These are phyloP conservation scores for Pueraria montana DNA, from an alignment of 306 rosid genomes.

Conservation along the genomic window DNA sequence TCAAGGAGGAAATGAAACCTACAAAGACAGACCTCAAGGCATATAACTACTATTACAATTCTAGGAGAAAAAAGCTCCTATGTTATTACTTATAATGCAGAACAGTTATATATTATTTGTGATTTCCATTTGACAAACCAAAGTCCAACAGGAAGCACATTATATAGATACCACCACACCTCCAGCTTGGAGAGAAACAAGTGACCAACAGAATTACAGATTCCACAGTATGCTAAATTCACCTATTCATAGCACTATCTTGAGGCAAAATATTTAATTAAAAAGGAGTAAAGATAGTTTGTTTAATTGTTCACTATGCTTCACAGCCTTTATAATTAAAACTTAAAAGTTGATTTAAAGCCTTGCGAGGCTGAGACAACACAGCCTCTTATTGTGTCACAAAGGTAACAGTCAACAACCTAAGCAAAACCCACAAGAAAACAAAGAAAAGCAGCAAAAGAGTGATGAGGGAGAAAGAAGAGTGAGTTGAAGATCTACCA, in stretches of 20 bases:
- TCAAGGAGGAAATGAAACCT: slow-evolving; percentile 3
- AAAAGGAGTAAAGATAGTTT: not conserved
- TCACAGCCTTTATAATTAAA: not conserved
- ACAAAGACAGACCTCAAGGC: not conserved
- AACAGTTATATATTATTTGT: not conserved
- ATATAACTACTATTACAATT: not conserved
- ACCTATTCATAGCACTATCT: not conserved
- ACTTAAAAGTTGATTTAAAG: not conserved
- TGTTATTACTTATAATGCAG: not conserved
- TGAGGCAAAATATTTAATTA: not conserved
- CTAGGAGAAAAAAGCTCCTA: not conserved
- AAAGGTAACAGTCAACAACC: not conserved
- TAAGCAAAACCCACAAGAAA: not conserved
- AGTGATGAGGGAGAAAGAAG: too few relatives aligned
- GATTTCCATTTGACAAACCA: slow-evolving; percentile 18
- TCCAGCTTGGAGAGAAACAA: slow-evolving; percentile 13
- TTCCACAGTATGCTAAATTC: slow-evolving; percentile 4
- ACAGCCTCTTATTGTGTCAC: not conserved
- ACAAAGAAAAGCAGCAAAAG: not conserved
- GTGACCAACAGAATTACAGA: slow-evolving; percentile 3
- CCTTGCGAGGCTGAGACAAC: not conserved
- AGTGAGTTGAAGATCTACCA: slow-evolving; percentile 10
- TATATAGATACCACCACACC: not conserved
- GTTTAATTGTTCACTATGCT: not conserved
- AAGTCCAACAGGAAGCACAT: not conserved